Evolutionary conservation across 306 rosid species (phyloP), one percentile per base, ranked within the genome.

Genomic region (Trifolium subterraneum): DNA sequence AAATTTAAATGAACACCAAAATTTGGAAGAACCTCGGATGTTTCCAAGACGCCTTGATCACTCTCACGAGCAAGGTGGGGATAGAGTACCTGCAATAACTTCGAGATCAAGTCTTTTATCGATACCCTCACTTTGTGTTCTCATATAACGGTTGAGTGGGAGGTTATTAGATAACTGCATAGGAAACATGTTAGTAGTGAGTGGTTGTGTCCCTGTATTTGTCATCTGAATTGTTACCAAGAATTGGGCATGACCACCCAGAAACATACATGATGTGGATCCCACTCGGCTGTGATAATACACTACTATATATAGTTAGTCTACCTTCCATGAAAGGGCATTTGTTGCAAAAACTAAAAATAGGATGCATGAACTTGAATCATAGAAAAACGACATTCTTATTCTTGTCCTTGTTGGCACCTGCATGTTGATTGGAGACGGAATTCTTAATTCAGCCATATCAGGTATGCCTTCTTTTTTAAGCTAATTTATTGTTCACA

Each of bases 341-440:
- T 91, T 85, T 83, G 96, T 93, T 78, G 90, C 91, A 67, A 88
- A 85, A 75, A 84, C 92, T 12, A 88, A 91, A 84, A 90, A 81
- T 80, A 90, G 90, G 97, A 81, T 91, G 62, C 93, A 91, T 78
- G 82, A 78, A 22, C 74, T 61, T 55, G 78, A 88, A 77, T 74
- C 75, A 71, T 84, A 84, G 79, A 93, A 85, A 76, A 86, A 82
- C 81, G 72, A 56, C n/a, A 88, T 93, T 79, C 98, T 93, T 82
- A 72, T 93, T 71, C 93, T 91, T 39, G 98, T 89, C 80, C 93
- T 93, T 73, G 87, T 89, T 76, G 98, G 96, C 79, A 90, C 96
- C 81, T 90, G 96, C 83, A 89, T 89, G 93, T 92, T 89, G 35
- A 88, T 91, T 83, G 92, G 97, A 69, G 98, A 91, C 84, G 98